Percentiles rank a stretch among this genome's conserved stretches.
phyloP scores from a whole-genome alignment of 2,329 filamentous ascomycete genomes.

The Colletotrichum simmondsii region DNA sequence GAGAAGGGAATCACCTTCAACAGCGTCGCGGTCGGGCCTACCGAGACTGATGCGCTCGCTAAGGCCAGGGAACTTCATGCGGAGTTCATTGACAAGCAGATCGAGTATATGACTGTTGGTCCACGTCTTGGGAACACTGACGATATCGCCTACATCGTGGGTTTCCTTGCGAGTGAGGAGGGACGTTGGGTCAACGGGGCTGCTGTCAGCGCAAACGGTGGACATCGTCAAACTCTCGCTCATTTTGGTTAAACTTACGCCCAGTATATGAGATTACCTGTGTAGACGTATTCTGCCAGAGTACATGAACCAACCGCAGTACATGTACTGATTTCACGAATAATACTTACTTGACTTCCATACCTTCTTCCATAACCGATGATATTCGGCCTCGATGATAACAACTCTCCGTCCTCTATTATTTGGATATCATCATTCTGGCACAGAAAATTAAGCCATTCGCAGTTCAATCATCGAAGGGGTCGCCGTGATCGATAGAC shows the following conservation, averaged over 20 bases:
- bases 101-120: background rate
- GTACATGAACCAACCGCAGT: no score
- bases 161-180: slow-evolving; percentile 18
- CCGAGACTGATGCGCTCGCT: slow-evolving; percentile 34
- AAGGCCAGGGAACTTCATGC: background rate
- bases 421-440: no score
- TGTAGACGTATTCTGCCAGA: no score
- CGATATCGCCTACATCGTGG: slow-evolving; percentile 17
- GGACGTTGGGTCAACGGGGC: slow-evolving; percentile 18
- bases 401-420: no score
- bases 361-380: background rate
- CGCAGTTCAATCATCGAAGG: no score
- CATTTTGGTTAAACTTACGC: background rate
- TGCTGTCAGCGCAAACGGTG: slow-evolving; percentile 15
- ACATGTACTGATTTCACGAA: background rate
- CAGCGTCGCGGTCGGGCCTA: slow-evolving; percentile 43
- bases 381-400: background rate
- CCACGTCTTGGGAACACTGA: background rate
- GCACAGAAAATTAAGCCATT: no score
- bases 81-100: background rate
- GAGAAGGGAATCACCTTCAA: slow-evolving; percentile 42
- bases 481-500: no score
- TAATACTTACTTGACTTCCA: background rate
- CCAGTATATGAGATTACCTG: background rate
- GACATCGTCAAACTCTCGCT: background rate